Evolutionary conservation across 2,329 filamentous ascomycete species (phyloP).

Genomic region (Fusarium beomiforme): DNA sequence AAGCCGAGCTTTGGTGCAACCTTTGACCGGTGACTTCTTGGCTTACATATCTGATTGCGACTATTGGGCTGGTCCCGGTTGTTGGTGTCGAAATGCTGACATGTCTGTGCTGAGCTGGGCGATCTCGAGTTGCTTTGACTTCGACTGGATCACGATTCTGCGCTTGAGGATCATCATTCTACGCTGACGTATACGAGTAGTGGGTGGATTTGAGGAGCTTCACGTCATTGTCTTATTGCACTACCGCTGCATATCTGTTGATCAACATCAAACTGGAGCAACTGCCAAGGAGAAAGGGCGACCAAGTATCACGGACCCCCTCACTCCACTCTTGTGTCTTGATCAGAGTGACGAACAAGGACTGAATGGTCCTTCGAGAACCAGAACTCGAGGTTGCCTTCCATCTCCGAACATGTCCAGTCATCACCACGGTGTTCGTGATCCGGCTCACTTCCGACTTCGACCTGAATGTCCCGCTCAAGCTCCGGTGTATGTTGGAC

Average conservation of each 20-base stretch:
- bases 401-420: slow-evolving; percentile 3
- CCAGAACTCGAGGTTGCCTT: slow-evolving; percentile 10
- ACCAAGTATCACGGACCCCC: background rate
- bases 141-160: background rate
- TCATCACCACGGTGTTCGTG: background rate
- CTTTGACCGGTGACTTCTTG: background rate
- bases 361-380: slow-evolving; percentile 3
- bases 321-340: background rate
- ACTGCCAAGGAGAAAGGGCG: background rate
- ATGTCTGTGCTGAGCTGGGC: background rate
- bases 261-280: background rate
- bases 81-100: slow-evolving; percentile 4
- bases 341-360: background rate
- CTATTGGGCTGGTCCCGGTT: background rate
- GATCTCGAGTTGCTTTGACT: background rate
- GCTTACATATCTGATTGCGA: background rate
- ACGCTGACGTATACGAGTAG: background rate
- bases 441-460: background rate
- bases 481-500: background rate
- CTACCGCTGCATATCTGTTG: background rate
- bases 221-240: background rate
- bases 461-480: background rate
- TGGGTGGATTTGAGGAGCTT: background rate
- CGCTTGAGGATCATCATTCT: background rate
- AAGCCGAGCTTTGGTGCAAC: slow-evolving; percentile 2